Evolutionary conservation across 176 grass and related monocot genomes (phyloP).

Genomic region (Aegilops longissima): DNA sequence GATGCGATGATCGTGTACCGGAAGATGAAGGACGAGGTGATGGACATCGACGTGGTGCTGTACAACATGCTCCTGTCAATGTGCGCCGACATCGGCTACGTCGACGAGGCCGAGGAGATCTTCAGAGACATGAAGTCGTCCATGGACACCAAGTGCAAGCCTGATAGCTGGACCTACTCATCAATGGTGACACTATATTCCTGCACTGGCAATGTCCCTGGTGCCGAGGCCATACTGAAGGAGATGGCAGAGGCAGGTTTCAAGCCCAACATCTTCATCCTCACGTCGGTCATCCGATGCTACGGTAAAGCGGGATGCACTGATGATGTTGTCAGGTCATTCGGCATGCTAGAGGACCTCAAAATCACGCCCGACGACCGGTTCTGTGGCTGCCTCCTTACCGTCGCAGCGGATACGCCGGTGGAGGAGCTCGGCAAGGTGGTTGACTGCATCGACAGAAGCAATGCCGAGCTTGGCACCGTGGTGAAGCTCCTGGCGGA

Average conservation of each 20-base stretch:
- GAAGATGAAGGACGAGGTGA: conserved; percentile 50
- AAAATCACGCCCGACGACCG: conserved; percentile 61
- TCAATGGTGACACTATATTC: conserved; percentile 83
- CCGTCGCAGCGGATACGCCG: conserved; percentile 50
- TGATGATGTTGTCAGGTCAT: conserved; percentile 54
- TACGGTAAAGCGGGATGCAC: conserved; percentile 66
- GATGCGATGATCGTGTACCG: conserved; percentile 70
- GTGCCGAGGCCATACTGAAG: conserved; percentile 63
- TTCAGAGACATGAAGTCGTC: conserved; percentile 79
- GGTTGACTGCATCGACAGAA: conserved; percentile 63
- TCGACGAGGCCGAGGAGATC: conserved; percentile 68
- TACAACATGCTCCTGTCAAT: conserved; percentile 89
- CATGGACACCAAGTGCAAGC: conserved; percentile 38
- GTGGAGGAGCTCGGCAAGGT: conserved; percentile 68
- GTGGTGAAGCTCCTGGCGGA: conserved; percentile 61
- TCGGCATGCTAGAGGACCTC: conserved; percentile 57
- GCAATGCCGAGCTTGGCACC: conserved; percentile 54
- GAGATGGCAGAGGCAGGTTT: conserved; percentile 74
- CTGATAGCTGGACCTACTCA: conserved; percentile 93
- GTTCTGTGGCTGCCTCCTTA: conserved; percentile 80
- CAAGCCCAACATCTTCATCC: conserved; percentile 77
- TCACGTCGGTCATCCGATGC: conserved; percentile 83
- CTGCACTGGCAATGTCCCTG: conserved; percentile 55
- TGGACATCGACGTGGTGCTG: conserved; percentile 49
- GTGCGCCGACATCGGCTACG: conserved; percentile 82